Evolutionary conservation across 495 filamentous ascomycete genomes (phyloP), one percentile per base, ranked within the genome.

Genomic region (Aspergillus sclerotioniger): DNA sequence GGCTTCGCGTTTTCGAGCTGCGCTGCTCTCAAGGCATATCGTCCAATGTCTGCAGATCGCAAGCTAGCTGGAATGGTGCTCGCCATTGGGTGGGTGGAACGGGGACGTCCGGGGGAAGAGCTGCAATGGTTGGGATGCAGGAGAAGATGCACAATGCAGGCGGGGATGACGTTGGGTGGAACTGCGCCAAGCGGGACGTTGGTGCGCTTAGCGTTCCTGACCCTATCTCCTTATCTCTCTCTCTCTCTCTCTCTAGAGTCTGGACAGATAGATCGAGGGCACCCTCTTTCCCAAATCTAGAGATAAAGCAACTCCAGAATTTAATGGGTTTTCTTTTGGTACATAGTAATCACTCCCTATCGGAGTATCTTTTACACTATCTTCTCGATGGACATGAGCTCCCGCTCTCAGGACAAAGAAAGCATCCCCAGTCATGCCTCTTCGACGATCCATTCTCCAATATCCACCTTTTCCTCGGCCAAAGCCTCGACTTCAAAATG

Each of bases 1-100:
- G 94, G 92, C 75, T 92, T 92, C 46, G 83, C 83, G 46, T 79
- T 82, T 68, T 93, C 91, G 28, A 99, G 80, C 72, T 98, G 94
- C 35, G 85, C 81, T 16, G 91, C 93, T 54, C 95, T 84, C 16
- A 84, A 71, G 51, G 91, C 87, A 68, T 92, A 97, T 15, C 87
- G 84, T 57, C 82, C 84, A 62, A 96, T 84, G 62, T 93, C 90
- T 52, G 87, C 85, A 21, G 84, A 77, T 70, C 86, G 88, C 20
- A 99, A 75, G 67, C 85, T 85, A 12, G 81, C 78, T 8, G 95
- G 94, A 59, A 97, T 77, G 57, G 76, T 79, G 63, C 82, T 79
- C 33, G 89, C 84, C 90, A 96, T 96, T 20, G 21, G 49, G 47
- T 29, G 47, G 33, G 31, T 51, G 19, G 19, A 17, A 41, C 28